Percentiles rank a stretch among this genome's conserved stretches.
phyloP scores from a whole-genome alignment of 129 eudicot genomes.

The Erigeron canadensis region DNA sequence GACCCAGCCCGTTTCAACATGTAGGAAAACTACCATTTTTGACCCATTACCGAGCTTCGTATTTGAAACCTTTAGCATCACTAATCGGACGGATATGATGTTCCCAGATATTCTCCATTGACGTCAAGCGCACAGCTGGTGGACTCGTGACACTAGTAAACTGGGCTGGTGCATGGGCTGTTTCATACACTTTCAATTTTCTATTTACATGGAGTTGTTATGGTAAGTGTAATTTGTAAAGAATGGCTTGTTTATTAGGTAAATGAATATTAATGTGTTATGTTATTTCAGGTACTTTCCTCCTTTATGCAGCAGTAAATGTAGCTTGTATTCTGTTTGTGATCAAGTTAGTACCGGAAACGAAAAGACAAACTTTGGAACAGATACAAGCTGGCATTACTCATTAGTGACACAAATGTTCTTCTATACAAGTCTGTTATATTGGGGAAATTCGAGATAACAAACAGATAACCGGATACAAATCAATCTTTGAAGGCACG shows the following conservation, averaged over 20 bases:
- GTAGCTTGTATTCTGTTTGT: conserved; percentile 60
- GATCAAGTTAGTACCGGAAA: conserved; percentile 67
- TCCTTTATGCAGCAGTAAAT: conserved; percentile 69
- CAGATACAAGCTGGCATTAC: conserved; percentile 73
- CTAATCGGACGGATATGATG: conserved; percentile 2
- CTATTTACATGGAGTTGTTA: conserved; percentile 59
- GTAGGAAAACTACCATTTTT: not conserved
- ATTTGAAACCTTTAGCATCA: no score
- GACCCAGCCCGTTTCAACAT: not conserved
- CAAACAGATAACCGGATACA: no score
- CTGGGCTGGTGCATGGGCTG: conserved; percentile 64
- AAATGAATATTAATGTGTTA: conserved; percentile 4
- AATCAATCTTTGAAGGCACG: no score
- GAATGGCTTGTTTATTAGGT: not conserved
- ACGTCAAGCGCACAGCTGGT: conserved; percentile 62
- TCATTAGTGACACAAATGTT: conserved; percentile 12
- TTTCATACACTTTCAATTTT: conserved; percentile 62
- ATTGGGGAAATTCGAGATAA: no score
- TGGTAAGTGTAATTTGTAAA: conserved; percentile 33
- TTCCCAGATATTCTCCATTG: conserved; percentile 50
- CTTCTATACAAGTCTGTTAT: not conserved
- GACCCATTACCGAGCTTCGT: not conserved
- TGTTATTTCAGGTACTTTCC: conserved; percentile 70
- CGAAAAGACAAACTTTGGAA: conserved; percentile 84
- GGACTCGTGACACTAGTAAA: conserved; percentile 58